Base-by-base conservation (phyloP, 106 monocot genomes). In the Amphibolis antarctica region DNA sequence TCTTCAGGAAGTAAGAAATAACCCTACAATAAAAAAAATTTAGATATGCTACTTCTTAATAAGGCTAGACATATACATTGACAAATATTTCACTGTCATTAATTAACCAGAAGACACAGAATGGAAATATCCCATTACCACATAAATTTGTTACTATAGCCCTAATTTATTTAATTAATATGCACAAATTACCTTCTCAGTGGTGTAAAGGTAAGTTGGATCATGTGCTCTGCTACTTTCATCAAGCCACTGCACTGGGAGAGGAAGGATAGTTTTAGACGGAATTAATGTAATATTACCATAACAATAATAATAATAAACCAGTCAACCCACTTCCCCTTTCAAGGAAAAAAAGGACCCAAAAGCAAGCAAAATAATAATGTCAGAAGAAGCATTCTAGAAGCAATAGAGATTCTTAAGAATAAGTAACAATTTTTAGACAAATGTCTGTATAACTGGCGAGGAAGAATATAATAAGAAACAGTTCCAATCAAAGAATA, bases 1-100 rank as follows among this genome's bases (percentile, higher is more conserved):
- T 67, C 91, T 85, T 98, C 98, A 28, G 90, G 85, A 77, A 98
- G 98, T 30, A 90, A 80, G 73, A 98, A 91, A 69, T 83, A 98
- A 36, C 98, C 98, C 98, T 98, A 74, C 21, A 86, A 60, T 69
- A 77, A 59, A 54, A 46, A 43, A 9, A 36, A 36, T 61, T 22
- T n/a, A 18, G 42, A 59, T 20, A 61, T 22, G n/a, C 29, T 19
- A 43, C 15, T 5, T 29, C n/a, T 18, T 7, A 27, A 12, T 7
- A 27, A 12, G 51, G 23, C 22, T 19, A 53, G 27, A 46, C 27
- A 27, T 56, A 21, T 1, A 27, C 28, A 18, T 26, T 12, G 5
- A 55, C 36, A 46, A 20, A 29, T 43, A 20, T 19, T 29, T 29
- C 36, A 43, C 29, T 36, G 36, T 36, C 36, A 36, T 36, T 7